Base-by-base conservation (phyloP, 257 asterid genomes). In the Paulownia fortunei region DNA sequence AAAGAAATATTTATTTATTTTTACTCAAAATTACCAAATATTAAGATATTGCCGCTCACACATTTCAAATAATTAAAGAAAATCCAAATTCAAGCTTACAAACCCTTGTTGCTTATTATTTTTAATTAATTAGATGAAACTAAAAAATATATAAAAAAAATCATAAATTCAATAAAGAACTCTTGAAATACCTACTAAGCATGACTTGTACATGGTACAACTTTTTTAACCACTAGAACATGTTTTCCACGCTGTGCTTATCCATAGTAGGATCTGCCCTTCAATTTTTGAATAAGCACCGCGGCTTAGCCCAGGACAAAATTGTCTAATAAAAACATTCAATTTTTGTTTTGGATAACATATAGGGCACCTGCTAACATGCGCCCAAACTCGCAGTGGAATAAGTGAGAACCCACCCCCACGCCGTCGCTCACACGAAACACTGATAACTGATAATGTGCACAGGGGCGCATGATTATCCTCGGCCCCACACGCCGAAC, bases 401-500 rank as follows among this genome's bases (percentile, higher is more conserved):
- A 36, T 8, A 56, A 24, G 24, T 7, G 26, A 18, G 0, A 42
- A 42, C 46, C 16, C 72, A 34, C 36, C 9, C 49, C 60, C 51
- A 44, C 37, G 79, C 63, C 62, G 79, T 73, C 62, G 65, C 27
- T 19, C 47, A 30, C 36, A 47, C 72, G 36, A 62, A 74, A 7
- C 36, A 36, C 18, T 47, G 37, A 18, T 74, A 36, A 75, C 12
- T 56, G 55, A 6, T 73, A 56, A 41, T 30, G 73, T 47, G 79
- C 62, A 46, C 65, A 6, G 23, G 12, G 6, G 61, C 69, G 49
- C 69, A 66, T 55, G 69, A 62, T 63, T 46, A 34, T 49, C 30
- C 2, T 73, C 73, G 79, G 72, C 64, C 79, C 79, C 73, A 75
- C 80, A 49, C 64, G 65, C 73, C 64, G 44, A 36, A 32, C 27